These are phyloP conservation scores for Phanerochaete carnosa DNA, from an alignment of 768 basidiomycete species.

Conservation along the genomic window DNA sequence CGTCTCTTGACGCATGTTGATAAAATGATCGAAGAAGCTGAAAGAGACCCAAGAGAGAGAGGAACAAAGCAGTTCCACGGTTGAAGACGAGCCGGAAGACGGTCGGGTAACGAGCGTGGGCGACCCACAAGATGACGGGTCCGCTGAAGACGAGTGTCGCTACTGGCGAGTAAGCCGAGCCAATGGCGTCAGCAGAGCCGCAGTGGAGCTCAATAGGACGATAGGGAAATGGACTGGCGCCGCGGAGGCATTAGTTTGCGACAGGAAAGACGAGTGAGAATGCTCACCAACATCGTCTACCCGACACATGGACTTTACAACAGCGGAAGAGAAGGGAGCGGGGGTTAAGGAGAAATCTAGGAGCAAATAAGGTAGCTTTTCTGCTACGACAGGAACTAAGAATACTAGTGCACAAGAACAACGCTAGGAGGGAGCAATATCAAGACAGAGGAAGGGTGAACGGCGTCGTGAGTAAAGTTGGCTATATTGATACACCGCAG, in stretches of 20 bases:
- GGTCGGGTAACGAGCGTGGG: not conserved
- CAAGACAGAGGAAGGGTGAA: slow-evolving; percentile 3
- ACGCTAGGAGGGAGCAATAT: slow-evolving; percentile 3
- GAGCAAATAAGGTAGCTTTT: not conserved
- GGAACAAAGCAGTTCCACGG: not conserved
- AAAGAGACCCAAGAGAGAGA: not conserved
- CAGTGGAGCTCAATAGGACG: too few species aligned
- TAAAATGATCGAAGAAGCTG: not conserved
- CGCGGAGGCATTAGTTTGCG: not conserved
- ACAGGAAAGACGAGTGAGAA: too few species aligned
- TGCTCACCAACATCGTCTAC: not conserved
- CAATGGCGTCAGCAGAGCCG: too few species aligned
- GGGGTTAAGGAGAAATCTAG: slow-evolving; percentile 2
- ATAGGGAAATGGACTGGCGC: too few species aligned
- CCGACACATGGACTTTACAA: not conserved
- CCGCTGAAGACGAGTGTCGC: too few species aligned
- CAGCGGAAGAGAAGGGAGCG: not conserved
- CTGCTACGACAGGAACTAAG: not conserved
- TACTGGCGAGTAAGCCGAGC: too few species aligned
- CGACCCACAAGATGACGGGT: not conserved
- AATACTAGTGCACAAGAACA: slow-evolving; percentile 8
- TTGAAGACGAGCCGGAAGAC: not conserved
- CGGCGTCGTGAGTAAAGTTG: not conserved
- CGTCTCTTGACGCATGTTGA: not conserved
- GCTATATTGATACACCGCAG: slow-evolving; percentile 11